A percentile compares a stretch with the other conserved stretches of the same genome.
phyloP scores from a whole-genome alignment of 1,139 yeast species.

The Hyphopichia wangnamkhiaoensis region DNA sequence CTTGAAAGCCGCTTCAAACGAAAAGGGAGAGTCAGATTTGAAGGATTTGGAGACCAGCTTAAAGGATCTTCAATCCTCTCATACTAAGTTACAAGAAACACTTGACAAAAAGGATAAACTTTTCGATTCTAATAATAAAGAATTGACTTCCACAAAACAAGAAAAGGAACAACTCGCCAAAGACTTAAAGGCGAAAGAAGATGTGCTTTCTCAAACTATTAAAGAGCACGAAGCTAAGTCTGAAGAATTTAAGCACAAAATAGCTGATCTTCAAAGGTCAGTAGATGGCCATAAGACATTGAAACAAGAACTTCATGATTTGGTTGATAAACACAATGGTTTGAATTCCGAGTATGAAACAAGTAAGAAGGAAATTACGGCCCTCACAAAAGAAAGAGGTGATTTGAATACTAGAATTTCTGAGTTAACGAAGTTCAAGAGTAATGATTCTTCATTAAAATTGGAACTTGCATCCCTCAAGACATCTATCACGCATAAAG shows the following conservation, averaged over 20 bases:
- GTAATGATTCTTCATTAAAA: conserved; percentile 42
- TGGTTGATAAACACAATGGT: conserved; percentile 10
- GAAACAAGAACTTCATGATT: conserved; percentile 9
- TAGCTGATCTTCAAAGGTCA: conserved; percentile 8
- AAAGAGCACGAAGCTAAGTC: conserved; percentile 9
- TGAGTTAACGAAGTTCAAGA: conserved; percentile 34
- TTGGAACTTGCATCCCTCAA: conserved; percentile 43
- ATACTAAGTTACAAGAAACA: conserved; percentile 10
- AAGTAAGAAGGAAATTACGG: conserved; percentile 22
- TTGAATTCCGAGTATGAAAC: conserved; percentile 10
- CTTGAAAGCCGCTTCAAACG: conserved; percentile 11
- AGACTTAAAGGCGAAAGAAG: conserved; percentile 3
- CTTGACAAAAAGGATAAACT: conserved; percentile 16
- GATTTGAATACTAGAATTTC: conserved; percentile 27
- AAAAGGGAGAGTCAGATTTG: not conserved
- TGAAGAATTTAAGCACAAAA: conserved; percentile 8
- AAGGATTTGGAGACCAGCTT: not conserved
- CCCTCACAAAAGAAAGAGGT: conserved; percentile 25
- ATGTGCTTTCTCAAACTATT: conserved; percentile 5
- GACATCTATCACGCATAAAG: conserved; percentile 46
- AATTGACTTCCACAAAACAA: not conserved
- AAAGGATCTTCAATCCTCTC: conserved; percentile 1
- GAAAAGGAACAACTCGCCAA: conserved; percentile 6
- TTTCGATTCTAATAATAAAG: conserved; percentile 7
- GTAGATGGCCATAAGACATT: conserved; percentile 3